Evolutionary conservation across 1,139 yeast species (phyloP), one percentile per base, ranked within the genome.

Genomic region (Wickerhamomyces sp.): DNA sequence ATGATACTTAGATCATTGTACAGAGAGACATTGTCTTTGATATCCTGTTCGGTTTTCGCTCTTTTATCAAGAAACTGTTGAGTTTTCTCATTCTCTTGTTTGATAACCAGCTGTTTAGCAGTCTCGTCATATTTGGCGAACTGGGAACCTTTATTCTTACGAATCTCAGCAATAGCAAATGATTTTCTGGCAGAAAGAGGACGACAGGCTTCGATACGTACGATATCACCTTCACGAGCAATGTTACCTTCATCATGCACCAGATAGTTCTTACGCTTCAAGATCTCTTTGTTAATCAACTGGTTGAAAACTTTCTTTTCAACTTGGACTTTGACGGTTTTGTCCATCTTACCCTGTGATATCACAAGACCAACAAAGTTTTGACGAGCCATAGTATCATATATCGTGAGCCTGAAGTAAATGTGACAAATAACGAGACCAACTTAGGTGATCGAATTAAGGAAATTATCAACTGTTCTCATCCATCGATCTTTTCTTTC

Each of bases 161-260:
- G 78, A 55, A 91, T 85, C 57, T 91, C 96, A 3, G 96, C 95
- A 42, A 91, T 78, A n/a, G 96, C 91, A 66, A 91, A 91, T 39
- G 74, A 75, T 61, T 91, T 91, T 44, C 82, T 70, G 23, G 91
- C 74, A 10, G 95, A 81, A 19, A 88, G 64, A 30, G 95, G 95
- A 41, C 96, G 82, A 28, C 89, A 84, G 37, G 89, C 76, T 61
- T 89, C 95, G 40, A 91, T 87, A 61, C 97, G 76, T 11, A 91
- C 98, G 44, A 91, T 68, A 63, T 91, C 98, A 33, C 98, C 98
- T 60, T 88, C 96, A 55, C 89, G 82, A 51, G 96, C 85, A 35
- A 87, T 71, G 55, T 85, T 79, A 28, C 86, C 89, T 65, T 91
- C 96, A 58, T 91, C 98, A 59, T 91, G 98, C 16, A 87, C 96